Base-by-base conservation (phyloP, 495 filamentous ascomycete species). In the Zalerion maritima region DNA sequence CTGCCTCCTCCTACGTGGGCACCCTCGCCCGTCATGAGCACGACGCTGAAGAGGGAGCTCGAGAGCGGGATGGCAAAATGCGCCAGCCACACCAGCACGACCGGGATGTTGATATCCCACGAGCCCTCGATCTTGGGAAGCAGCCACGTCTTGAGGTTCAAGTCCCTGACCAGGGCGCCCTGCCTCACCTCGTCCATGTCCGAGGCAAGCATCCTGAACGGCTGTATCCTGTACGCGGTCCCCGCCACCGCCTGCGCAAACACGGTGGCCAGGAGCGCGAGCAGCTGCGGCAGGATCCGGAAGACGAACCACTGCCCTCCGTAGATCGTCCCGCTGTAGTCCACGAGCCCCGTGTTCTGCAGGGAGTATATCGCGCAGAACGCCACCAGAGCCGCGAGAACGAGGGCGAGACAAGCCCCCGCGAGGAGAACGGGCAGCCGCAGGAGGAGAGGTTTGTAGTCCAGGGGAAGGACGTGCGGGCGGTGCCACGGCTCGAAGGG, bases 231-330 rank as follows among this genome's bases (percentile, higher is more conserved):
- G 39, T 78, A 73, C n/a, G 82, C 60, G 10, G 85, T 76, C 1
- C 67, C 62, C 42, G 85, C 68, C 26, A 93, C 53, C 29, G 75
- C 69, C 38, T 89, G 68, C 1, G 75, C 67, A 61, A 77, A 86
- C 7, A 93, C 46, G 15, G 87, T 54, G 10, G 92, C 53, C n/a
- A 74, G 37, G 1, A 69, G 67, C 2, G 73, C 81, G n/a, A 89
- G 36, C 1, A 91, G 56, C 33, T 81, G 81, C 3, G 85, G 85
- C 5, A 94, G 47, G 43, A 85, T 83, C 34, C 81, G 67, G 46
- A 91, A 80, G 30, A 92, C 54, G 49, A 93, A 93, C 46, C 91
- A 94, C n/a, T 71, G 67, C 6, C 58, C 55, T 14, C 72, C 75
- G 28, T 75, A 73, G 26, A 76, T 73, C 31, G 45, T 51, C 15